A percentile compares a stretch with the other conserved stretches of the same genome.
phyloP scores from a whole-genome alignment of 371 early-diverging fungal species.

The Mucor circinelloides region DNA sequence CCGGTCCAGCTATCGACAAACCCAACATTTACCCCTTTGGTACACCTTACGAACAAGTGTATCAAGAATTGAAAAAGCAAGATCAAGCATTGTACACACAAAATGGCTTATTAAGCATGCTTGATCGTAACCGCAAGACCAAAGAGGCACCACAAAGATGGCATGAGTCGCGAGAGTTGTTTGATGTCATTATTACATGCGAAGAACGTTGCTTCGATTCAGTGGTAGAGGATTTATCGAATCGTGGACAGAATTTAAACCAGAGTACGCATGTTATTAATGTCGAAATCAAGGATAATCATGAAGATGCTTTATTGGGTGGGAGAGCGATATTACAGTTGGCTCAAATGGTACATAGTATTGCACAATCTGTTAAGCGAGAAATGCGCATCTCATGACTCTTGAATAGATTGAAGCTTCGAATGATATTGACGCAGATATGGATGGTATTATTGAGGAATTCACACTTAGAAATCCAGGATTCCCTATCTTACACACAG shows the following conservation, averaged over 20 bases:
- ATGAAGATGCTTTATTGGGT: conserved; percentile 86
- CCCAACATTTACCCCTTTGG: conserved; percentile 95
- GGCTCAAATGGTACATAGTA: conserved; percentile 57
- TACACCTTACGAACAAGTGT: conserved; percentile 89
- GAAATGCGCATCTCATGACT: neutral
- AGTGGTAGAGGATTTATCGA: conserved; percentile 83
- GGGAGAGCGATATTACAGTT: conserved; percentile 83
- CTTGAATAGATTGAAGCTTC: conserved; percentile 64
- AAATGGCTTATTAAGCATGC: conserved; percentile 89
- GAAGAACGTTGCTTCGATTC: conserved; percentile 96
- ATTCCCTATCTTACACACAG: conserved; percentile 59
- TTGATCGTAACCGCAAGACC: conserved; percentile 90
- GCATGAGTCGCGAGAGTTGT: conserved; percentile 77
- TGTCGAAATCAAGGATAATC: conserved; percentile 95
- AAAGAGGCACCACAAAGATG: conserved; percentile 89
- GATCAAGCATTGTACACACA: conserved; percentile 79
- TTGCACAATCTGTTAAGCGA: neutral
- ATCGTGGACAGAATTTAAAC: conserved; percentile 67
- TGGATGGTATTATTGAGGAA: conserved; percentile 76
- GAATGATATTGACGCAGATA: conserved; percentile 80
- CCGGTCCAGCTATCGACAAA: conserved; percentile 84
- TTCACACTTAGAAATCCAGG: conserved; percentile 65
- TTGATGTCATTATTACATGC: conserved; percentile 95
- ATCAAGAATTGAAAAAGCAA: conserved; percentile 78
- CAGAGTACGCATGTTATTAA: conserved; percentile 93